Evolutionary conservation across 2,329 filamentous ascomycete genomes (phyloP).

Genomic region (Xylariaceae sp.): DNA sequence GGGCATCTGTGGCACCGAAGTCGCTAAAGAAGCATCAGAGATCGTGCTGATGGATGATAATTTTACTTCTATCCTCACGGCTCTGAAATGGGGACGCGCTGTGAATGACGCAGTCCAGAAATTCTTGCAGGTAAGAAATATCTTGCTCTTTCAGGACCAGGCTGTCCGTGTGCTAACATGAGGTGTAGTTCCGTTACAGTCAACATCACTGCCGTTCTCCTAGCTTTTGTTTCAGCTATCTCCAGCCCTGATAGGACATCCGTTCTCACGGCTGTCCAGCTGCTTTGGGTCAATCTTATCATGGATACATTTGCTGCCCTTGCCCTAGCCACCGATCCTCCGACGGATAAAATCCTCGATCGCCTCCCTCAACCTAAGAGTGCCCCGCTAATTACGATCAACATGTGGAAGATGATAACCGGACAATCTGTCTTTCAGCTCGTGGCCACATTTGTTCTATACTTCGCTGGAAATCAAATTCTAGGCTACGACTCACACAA

Average conservation of each 20-base stretch:
- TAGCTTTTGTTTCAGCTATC: slow-evolving; percentile 62
- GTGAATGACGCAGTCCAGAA: slow-evolving; percentile 67
- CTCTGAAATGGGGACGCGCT: slow-evolving; percentile 64
- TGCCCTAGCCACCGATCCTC: slow-evolving; percentile 61
- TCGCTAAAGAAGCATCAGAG: slow-evolving; percentile 65
- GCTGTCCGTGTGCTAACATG: slow-evolving; percentile 7
- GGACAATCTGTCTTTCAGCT: slow-evolving; percentile 60
- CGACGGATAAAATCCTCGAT: slow-evolving; percentile 53
- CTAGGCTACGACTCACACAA: slow-evolving; percentile 45
- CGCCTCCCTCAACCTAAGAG: slow-evolving; percentile 56
- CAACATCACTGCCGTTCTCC: slow-evolving; percentile 63
- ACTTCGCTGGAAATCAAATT: slow-evolving; percentile 57
- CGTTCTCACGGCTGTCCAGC: slow-evolving; percentile 62
- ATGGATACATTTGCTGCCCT: slow-evolving; percentile 67
- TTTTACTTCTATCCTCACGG: slow-evolving; percentile 62
- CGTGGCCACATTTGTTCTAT: slow-evolving; percentile 52
- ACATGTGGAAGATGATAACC: slow-evolving; percentile 65
- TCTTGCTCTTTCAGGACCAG: not conserved
- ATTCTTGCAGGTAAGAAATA: slow-evolving; percentile 52
- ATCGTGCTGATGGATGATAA: slow-evolving; percentile 67
- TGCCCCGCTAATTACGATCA: slow-evolving; percentile 67
- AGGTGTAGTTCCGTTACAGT: slow-evolving; percentile 59
- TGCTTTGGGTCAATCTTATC: slow-evolving; percentile 67
- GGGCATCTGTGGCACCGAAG: slow-evolving; percentile 63
- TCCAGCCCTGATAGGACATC: slow-evolving; percentile 51